Evolutionary conservation across 345 rosid genomes (phyloP).

Genomic region (Syzygium jambos): DNA sequence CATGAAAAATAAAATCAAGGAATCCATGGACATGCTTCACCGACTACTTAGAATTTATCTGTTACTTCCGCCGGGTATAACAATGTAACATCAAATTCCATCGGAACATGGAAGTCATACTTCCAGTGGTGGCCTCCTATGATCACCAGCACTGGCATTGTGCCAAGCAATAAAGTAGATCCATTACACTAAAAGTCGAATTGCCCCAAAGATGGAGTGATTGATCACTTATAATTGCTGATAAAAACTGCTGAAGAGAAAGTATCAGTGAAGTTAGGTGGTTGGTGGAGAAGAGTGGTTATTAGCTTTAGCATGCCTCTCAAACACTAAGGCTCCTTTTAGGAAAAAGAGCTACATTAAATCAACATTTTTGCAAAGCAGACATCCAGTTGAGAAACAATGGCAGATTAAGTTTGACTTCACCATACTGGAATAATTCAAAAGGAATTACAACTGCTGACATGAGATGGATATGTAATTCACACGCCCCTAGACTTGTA

Average conservation of each 20-base stretch:
- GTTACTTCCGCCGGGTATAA: not conserved
- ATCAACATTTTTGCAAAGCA: not conserved
- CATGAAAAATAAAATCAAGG: not conserved
- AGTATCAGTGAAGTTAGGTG: not conserved
- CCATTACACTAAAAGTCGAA: not conserved
- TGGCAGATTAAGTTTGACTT: not conserved
- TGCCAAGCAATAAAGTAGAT: not conserved
- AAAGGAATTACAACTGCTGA: not conserved
- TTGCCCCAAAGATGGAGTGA: not conserved
- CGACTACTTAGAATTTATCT: not conserved
- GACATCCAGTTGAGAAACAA: not conserved
- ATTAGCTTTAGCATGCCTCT: not conserved
- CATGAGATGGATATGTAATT: not conserved
- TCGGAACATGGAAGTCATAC: not conserved
- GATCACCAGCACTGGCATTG: not conserved
- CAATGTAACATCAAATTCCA: not conserved
- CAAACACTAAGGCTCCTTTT: not conserved
- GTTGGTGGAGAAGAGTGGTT: not conserved
- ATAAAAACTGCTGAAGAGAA: not conserved
- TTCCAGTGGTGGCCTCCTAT: not conserved
- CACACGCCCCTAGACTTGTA: not conserved
- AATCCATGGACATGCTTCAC: not conserved
- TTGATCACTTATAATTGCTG: no score
- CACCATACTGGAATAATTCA: not conserved
- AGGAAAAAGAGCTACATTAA: not conserved